phyloP scores from a whole-genome alignment of 2,329 filamentous ascomycete genomes.

The Mycogone perniciosa region DNA sequence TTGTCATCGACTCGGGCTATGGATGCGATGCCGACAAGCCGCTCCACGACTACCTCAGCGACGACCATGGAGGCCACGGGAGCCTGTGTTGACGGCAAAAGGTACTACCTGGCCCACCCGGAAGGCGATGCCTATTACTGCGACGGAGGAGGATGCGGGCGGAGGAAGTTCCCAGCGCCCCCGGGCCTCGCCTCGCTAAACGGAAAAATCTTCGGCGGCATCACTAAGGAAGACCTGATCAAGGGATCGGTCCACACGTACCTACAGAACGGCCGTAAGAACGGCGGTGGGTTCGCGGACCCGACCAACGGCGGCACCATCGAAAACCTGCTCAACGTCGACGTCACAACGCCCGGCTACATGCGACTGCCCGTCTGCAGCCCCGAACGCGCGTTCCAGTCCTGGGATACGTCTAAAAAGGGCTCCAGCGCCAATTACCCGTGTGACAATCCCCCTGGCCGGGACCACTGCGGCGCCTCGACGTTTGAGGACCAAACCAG shows the following conservation, averaged over 20 bases:
- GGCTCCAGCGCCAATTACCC: conserved; percentile 25
- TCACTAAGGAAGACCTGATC: conserved; percentile 24
- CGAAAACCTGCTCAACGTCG: conserved; percentile 19
- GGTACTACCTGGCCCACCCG: conserved; percentile 27
- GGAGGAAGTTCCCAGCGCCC: conserved; percentile 22
- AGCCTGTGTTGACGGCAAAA: conserved; percentile 21
- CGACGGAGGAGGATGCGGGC: not conserved
- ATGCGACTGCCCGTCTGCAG: conserved; percentile 34
- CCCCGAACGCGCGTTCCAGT: conserved; percentile 24
- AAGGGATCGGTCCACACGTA: conserved; percentile 15
- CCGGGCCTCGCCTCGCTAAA: conserved; percentile 23
- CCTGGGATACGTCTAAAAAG: conserved; percentile 21
- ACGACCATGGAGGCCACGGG: conserved; percentile 18
- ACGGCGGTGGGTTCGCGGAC: conserved; percentile 22
- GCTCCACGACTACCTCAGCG: conserved; percentile 18
- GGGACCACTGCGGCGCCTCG: conserved; percentile 24
- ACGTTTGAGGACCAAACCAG: conserved; percentile 29
- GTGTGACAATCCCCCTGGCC: conserved; percentile 24
- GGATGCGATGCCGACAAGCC: conserved; percentile 20
- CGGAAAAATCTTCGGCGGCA: conserved; percentile 17
- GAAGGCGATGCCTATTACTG: conserved; percentile 15
- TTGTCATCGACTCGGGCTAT: conserved; percentile 28
- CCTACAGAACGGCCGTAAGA: conserved; percentile 25
- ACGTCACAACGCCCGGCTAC: conserved; percentile 30
- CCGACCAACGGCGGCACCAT: conserved; percentile 18